These are phyloP conservation scores for Ophioceras dolichostomum DNA, from an alignment of 2,329 filamentous ascomycete species.

Conservation along the genomic window DNA sequence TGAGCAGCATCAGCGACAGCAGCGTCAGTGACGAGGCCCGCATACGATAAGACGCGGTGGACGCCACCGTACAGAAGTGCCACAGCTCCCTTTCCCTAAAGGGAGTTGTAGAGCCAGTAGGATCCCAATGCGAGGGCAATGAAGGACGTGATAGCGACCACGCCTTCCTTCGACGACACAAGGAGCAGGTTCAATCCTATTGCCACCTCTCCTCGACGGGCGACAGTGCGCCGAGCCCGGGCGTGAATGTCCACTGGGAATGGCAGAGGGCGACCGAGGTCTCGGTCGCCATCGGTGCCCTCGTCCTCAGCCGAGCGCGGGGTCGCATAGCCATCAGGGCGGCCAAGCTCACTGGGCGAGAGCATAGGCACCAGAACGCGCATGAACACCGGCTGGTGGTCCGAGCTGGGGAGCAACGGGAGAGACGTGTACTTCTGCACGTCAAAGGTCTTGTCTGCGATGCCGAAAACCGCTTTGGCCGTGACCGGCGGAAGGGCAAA, in stretches of 20 bases:
- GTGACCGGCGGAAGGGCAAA: background rate
- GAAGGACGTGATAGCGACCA: constrained; percentile 28
- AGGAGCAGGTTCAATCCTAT: constrained; percentile 43
- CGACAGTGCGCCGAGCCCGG: constrained; percentile 36
- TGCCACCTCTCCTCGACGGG: constrained; percentile 30
- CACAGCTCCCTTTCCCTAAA: constrained; percentile 1
- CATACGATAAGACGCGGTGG: too few relatives aligned
- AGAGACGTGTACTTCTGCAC: constrained; percentile 63
- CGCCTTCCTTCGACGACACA: constrained; percentile 40
- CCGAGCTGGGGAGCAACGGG: constrained; percentile 68
- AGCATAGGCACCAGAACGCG: constrained; percentile 54
- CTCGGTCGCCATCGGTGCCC: background rate
- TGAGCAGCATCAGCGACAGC: too few relatives aligned
- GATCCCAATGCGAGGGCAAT: constrained; percentile 26
- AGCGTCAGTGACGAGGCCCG: too few relatives aligned
- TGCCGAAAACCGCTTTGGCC: constrained; percentile 1
- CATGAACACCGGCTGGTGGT: constrained; percentile 77
- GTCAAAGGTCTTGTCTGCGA: constrained; percentile 20
- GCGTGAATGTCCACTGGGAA: constrained; percentile 41
- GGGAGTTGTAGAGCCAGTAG: constrained; percentile 27
- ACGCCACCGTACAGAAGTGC: too few relatives aligned
- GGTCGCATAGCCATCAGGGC: constrained; percentile 40
- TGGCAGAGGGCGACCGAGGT: too few relatives aligned
- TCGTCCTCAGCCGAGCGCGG: constrained; percentile 28
- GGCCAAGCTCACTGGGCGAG: constrained; percentile 26